Evolutionary conservation across 306 rosid species (phyloP).

Genomic region (Vigna reflexopilosa): DNA sequence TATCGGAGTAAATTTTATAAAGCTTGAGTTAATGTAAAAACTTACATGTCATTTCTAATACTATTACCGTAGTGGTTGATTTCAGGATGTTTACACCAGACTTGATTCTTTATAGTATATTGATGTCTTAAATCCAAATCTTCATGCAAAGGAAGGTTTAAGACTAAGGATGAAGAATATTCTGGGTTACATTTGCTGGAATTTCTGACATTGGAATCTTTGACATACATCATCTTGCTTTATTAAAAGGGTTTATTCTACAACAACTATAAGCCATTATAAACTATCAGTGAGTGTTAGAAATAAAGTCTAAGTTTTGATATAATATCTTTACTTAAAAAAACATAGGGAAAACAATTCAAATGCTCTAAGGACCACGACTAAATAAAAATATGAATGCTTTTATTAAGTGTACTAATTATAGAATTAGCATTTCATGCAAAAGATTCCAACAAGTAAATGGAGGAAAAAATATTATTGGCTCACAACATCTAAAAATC

Average conservation of each 20-base stretch:
- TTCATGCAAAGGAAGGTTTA: constrained; percentile 1
- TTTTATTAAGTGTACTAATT: no score
- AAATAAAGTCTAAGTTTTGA: no score
- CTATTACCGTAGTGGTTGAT: neutral
- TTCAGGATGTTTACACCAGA: constrained; percentile 43
- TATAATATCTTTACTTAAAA: no score
- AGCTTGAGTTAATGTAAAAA: neutral
- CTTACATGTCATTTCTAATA: constrained; percentile 42
- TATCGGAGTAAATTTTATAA: neutral
- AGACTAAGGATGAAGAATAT: constrained; percentile 14
- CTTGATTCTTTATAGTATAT: neutral
- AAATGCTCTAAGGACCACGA: no score
- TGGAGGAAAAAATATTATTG: no score
- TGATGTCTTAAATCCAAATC: constrained; percentile 30
- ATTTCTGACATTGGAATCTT: constrained; percentile 1
- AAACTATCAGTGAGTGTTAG: neutral
- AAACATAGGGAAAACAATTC: no score
- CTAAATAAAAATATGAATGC: no score
- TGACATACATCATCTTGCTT: constrained; percentile 31
- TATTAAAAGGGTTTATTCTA: constrained; percentile 23
- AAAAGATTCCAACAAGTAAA: no score
- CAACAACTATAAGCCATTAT: constrained; percentile 1
- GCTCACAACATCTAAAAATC: no score
- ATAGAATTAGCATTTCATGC: no score
- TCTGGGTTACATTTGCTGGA: neutral